Conservation (phyloP, 169 alveolate genomes). For the Plasmodium chabaudi region DNA sequence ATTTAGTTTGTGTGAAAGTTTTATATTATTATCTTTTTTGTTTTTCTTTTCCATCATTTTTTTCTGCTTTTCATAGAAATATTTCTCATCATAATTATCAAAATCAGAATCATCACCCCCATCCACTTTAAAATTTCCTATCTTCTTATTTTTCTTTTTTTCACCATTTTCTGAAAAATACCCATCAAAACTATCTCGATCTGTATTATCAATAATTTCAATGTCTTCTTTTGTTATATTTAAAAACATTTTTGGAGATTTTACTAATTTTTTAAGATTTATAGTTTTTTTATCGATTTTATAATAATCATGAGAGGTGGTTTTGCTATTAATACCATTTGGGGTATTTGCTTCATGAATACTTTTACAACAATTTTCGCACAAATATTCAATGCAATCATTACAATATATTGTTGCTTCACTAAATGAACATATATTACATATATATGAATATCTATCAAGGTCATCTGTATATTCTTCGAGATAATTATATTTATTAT, state of each 20-base stretch:
- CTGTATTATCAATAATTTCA: slow-evolving; percentile 22
- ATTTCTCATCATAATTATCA: slow-evolving; percentile 67
- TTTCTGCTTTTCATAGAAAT: slow-evolving; percentile 55
- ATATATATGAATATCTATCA: slow-evolving; percentile 54
- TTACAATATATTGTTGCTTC: slow-evolving; percentile 70
- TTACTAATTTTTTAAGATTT: slow-evolving; percentile 54
- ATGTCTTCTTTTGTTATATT: slow-evolving; percentile 44
- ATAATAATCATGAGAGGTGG: slow-evolving; percentile 58
- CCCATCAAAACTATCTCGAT: slow-evolving; percentile 34
- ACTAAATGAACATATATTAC: slow-evolving; percentile 65
- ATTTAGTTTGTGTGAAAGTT: slow-evolving; percentile 38
- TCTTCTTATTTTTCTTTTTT: neutral
- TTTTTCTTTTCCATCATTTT: slow-evolving; percentile 30
- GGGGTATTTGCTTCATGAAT: slow-evolving; percentile 38
- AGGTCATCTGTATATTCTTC: slow-evolving; percentile 49
- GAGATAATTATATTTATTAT: slow-evolving; percentile 34
- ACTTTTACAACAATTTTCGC: slow-evolving; percentile 42
- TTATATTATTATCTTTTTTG: slow-evolving; percentile 31
- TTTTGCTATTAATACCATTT: slow-evolving; percentile 21
- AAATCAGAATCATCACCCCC: slow-evolving; percentile 67
- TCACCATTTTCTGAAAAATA: neutral
- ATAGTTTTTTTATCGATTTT: slow-evolving; percentile 32
- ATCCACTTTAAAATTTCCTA: slow-evolving; percentile 19
- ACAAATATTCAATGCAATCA: slow-evolving; percentile 72
- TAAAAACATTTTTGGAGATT: slow-evolving; percentile 47